phyloP scores from a whole-genome alignment of 2,329 filamentous ascomycete species.

The Clathrospora elynae region DNA sequence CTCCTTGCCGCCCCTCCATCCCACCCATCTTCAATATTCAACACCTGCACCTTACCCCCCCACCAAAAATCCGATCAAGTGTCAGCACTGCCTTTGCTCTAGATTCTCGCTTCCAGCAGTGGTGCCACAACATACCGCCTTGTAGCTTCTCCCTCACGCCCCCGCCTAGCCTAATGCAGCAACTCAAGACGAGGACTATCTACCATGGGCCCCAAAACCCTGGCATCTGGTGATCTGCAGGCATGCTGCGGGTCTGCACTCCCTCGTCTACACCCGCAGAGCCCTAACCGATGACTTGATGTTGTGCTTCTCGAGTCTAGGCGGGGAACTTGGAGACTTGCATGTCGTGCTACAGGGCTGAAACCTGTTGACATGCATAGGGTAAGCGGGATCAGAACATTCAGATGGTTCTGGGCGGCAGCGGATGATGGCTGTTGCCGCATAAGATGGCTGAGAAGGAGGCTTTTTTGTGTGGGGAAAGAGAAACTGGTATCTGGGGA shows the following conservation, averaged over 20 bases:
- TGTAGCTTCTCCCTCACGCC: background rate
- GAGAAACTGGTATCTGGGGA: no score
- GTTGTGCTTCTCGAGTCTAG: background rate
- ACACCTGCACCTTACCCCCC: conserved; percentile 4
- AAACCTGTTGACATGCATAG: conserved; percentile 23
- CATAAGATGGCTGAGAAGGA: no score
- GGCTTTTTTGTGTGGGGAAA: no score
- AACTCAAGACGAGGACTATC: no score
- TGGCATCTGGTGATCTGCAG: conserved; percentile 19
- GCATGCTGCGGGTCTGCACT: conserved; percentile 13
- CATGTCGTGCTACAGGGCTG: conserved; percentile 18
- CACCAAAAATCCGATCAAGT: background rate
- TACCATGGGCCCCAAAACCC: conserved; percentile 20
- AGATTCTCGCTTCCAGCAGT: background rate
- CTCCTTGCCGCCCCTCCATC: conserved; percentile 9
- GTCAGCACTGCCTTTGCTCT: conserved; percentile 1
- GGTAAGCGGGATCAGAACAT: conserved; percentile 3
- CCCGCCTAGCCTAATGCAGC: conserved; percentile 3
- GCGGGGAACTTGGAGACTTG: conserved; percentile 4
- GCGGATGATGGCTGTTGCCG: no score
- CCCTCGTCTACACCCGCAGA: conserved; percentile 9
- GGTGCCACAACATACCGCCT: conserved; percentile 1
- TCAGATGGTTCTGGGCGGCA: no score
- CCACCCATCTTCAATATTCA: conserved; percentile 1
- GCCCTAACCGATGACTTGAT: background rate